Evolutionary conservation across 2,329 filamentous ascomycete species (phyloP).

Genomic region (Tolypocladium endophyticum): DNA sequence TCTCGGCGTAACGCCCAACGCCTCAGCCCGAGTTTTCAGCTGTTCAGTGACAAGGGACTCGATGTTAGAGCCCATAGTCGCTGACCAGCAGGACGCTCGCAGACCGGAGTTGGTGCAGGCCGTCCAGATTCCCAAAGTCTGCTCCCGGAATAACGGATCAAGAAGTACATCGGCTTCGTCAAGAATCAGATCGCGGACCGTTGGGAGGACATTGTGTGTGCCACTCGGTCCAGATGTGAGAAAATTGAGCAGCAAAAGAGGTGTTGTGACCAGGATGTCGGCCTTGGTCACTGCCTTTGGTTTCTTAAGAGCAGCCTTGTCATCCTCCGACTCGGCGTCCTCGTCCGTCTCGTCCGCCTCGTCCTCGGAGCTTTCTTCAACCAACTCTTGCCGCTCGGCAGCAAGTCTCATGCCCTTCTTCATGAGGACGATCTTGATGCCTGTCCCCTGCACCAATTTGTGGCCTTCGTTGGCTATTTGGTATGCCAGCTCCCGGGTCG

Average conservation of each 20-base stretch:
- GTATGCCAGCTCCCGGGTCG: constrained; percentile 66
- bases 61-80: constrained; percentile 91
- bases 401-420: constrained; percentile 71
- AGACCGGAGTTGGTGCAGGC: constrained; percentile 62
- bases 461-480: constrained; percentile 80
- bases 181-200: constrained; percentile 65
- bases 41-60: constrained; percentile 67
- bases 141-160: constrained; percentile 80
- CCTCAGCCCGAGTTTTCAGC: constrained; percentile 42
- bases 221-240: constrained; percentile 38
- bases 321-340: constrained; percentile 22
- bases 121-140: constrained; percentile 77
- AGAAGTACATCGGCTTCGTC: constrained; percentile 95
- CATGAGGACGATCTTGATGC: constrained; percentile 71
- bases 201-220: constrained; percentile 44
- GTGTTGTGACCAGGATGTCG: constrained; percentile 30
- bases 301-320: constrained; percentile 17
- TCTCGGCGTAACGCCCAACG: constrained; percentile 23
- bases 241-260: constrained; percentile 62
- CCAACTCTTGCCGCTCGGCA: constrained; percentile 29
- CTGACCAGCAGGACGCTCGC: constrained; percentile 80
- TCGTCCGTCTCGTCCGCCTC: constrained; percentile 21
- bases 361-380: constrained; percentile 26
- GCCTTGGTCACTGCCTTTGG: constrained; percentile 20
- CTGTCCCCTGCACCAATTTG: constrained; percentile 68